Evolutionary conservation across 176 grass and related monocot genomes (phyloP).

Genomic region (Zizania latifolia): DNA sequence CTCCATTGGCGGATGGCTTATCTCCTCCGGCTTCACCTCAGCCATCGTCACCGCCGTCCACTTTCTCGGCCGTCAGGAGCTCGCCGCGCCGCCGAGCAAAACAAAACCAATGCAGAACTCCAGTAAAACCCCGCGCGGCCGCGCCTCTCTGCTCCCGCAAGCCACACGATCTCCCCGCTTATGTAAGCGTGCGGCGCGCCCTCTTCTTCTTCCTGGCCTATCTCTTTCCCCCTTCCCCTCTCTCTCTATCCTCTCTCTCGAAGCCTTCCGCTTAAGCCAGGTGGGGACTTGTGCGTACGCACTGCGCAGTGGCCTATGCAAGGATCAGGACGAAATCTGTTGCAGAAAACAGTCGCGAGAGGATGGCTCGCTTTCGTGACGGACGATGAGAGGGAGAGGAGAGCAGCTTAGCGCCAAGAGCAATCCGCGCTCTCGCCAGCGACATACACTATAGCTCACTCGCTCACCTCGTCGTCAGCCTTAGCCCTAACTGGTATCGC

Average conservation of each 20-base stretch:
- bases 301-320: not conserved
- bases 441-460: not conserved
- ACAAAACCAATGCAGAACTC: not conserved
- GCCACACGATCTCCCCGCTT: not conserved
- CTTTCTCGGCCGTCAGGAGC: not conserved
- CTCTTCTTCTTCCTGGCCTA: not conserved
- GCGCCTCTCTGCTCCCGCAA: not conserved
- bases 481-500: not conserved
- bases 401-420: conserved; percentile 2
- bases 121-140: not conserved
- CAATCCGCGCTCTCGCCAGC: conserved; percentile 11
- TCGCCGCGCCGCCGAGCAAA: not conserved
- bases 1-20: conserved; percentile 90
- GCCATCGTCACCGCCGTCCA: conserved; percentile 23
- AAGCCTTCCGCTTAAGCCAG: not conserved
- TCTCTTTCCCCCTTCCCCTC: too few relatives aligned
- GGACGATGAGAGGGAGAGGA: not conserved
- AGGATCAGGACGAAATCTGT: conserved; percentile 35
- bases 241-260: too few relatives aligned
- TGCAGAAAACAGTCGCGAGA: not conserved
- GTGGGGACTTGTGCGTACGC: not conserved
- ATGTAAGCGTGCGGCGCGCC: not conserved
- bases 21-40: conserved; percentile 69
- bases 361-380: not conserved
- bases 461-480: not conserved